Evolutionary conservation across 352 stramenopile species (phyloP).

Genomic region (Blastocystis sp.): DNA sequence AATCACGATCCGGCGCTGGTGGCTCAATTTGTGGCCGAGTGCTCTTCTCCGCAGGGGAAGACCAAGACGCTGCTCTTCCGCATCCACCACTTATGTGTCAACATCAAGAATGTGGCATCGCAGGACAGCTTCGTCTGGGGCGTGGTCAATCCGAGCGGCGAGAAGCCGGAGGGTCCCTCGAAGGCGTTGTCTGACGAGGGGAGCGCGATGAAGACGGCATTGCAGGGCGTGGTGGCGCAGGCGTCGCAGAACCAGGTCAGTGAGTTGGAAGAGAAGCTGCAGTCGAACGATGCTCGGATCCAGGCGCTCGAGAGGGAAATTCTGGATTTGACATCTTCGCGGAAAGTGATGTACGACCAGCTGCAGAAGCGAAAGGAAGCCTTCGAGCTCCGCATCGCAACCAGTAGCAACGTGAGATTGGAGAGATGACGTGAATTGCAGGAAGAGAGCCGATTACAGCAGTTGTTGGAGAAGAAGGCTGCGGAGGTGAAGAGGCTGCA

Average conservation of each 20-base stretch:
- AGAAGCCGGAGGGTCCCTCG: not conserved
- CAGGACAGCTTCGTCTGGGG: constrained; percentile 42
- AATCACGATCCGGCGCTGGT: not conserved
- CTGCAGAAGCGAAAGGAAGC: constrained; percentile 23
- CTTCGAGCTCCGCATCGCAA: constrained; percentile 6
- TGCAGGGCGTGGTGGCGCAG: not conserved
- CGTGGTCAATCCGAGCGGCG: constrained; percentile 13
- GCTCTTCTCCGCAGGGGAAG: not conserved
- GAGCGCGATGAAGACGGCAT: not conserved
- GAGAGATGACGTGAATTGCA: not conserved
- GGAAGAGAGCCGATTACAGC: not conserved
- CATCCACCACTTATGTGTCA: not conserved
- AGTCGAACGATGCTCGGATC: not conserved
- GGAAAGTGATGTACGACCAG: not conserved
- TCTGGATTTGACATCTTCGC: not conserved
- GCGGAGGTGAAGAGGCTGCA: constrained; percentile 2
- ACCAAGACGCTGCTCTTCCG: constrained; percentile 2
- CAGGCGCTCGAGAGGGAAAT: constrained; percentile 6
- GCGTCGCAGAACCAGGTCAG: not conserved
- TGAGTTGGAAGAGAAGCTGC: not conserved
- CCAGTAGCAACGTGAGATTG: not conserved
- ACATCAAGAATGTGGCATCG: constrained; percentile 3
- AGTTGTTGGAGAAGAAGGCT: constrained; percentile 20
- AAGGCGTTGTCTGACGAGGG: not conserved
- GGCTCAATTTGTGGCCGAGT: not conserved